Evolutionary conservation across 73 alveolate species (phyloP), one percentile per base, ranked within the genome.

Genomic region (Stentor coeruleus): DNA sequence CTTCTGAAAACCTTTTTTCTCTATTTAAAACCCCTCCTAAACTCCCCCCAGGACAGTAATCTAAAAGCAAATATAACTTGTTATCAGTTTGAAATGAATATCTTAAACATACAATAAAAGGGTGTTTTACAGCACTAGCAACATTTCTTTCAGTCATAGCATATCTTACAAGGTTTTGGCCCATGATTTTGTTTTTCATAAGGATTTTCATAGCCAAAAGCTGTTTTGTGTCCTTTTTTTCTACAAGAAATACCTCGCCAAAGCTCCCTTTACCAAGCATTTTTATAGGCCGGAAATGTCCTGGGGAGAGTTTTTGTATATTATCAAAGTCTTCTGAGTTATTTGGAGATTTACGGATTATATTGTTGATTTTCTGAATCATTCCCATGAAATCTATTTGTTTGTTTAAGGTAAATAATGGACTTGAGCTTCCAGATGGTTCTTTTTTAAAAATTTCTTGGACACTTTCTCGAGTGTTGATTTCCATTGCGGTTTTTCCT

Each of bases 201-300:
- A 95, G 81, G 1, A 95, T 91, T 83, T 95, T 95, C 99, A 95
- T 95, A 3, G 99, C 99, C 82, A 74, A 95, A 30, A 82, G 77
- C 76, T 94, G 81, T 3, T 89, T 89, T 35, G 83, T 80, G 39
- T 90, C 95, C 73, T 83, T 84, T 85, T 89, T 82, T 82, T 90
- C 59, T 0, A 92, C 99, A 31, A 95, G 87, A 84, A 84, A 92
- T 28, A 95, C 99, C 84, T 94, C 93, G 28, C 99, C 99, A 85
- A 95, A 95, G 0, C 98, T 82, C 15, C 99, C 99, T 82, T 95
- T 82, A 15, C 99, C 99, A n/a, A 95, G 86, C n/a, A 89, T 84
- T 60, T 60, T 31, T 6, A 93, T 79, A 6, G 93, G 90, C 35
- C 39, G 31, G 73, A 93, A 91, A 76, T 91, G 86, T 59, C 77